These are phyloP conservation scores for Penicillium canescens DNA, from an alignment of 495 filamentous ascomycete species.

Conservation along the genomic window DNA sequence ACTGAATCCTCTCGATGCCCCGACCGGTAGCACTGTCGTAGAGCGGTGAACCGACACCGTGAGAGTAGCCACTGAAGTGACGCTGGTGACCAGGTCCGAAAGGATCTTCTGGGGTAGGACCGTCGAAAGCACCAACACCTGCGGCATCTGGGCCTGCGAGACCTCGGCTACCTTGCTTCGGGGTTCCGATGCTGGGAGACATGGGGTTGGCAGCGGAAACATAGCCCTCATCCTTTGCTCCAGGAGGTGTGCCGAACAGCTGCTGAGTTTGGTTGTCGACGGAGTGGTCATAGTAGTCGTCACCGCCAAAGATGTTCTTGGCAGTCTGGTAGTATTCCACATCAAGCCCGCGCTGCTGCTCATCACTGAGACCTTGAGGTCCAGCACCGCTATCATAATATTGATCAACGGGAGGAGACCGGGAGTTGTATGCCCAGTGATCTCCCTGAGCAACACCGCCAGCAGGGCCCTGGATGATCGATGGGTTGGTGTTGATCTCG, in stretches of 20 bases:
- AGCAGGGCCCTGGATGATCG: constrained; percentile 69
- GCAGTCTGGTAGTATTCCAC: constrained; percentile 44
- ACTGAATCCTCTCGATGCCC: constrained; percentile 91
- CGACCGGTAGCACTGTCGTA: constrained; percentile 89
- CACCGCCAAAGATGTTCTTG: constrained; percentile 35
- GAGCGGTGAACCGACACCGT: constrained; percentile 72
- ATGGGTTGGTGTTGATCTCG: constrained; percentile 77
- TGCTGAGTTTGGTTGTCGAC: constrained; percentile 33
- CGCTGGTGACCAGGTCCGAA: constrained; percentile 61
- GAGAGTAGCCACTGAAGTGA: constrained; percentile 85
- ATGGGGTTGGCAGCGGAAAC: constrained; percentile 77
- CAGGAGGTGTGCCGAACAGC: constrained; percentile 43
- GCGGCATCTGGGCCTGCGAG: constrained; percentile 57
- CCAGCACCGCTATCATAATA: constrained; percentile 42
- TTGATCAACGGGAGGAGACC: constrained; percentile 47
- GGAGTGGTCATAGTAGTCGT: constrained; percentile 34
- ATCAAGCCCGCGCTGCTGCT: constrained; percentile 32
- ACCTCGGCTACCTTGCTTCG: constrained; percentile 60
- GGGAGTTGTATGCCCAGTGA: constrained; percentile 54
- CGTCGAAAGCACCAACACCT: constrained; percentile 56
- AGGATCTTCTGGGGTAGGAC: constrained; percentile 61
- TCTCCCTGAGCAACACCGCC: constrained; percentile 51
- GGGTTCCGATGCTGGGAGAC: constrained; percentile 57
- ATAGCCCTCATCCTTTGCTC: constrained; percentile 81
- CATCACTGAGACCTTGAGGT: constrained; percentile 28